Conservation (phyloP, 805 yeast species). For the Saccharomycopsis fibuligera region DNA sequence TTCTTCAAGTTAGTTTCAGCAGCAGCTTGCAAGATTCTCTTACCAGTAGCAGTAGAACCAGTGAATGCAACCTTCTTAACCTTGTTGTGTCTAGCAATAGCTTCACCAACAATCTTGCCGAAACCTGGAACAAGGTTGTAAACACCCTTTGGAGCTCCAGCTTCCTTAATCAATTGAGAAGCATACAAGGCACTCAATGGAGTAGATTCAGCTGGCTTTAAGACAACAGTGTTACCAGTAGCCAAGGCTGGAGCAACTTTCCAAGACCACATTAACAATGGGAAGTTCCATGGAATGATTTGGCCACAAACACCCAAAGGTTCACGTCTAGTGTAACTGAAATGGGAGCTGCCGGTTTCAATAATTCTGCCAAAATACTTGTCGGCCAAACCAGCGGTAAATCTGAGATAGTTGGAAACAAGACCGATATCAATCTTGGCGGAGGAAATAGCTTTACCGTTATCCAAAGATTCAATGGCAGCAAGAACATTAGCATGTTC, state of each 20-base stretch:
- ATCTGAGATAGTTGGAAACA: slow-evolving; percentile 58
- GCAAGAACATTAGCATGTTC: slow-evolving; percentile 57
- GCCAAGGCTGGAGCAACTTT: slow-evolving; percentile 74
- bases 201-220: slow-evolving; percentile 74
- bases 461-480: slow-evolving; percentile 65
- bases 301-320: slow-evolving; percentile 82
- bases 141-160: slow-evolving; percentile 72
- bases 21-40: slow-evolving; percentile 60
- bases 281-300: slow-evolving; percentile 84
- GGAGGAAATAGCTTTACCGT: slow-evolving; percentile 66
- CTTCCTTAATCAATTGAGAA: slow-evolving; percentile 55
- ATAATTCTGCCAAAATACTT: slow-evolving; percentile 59
- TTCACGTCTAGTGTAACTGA: slow-evolving; percentile 62
- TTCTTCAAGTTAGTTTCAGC: slow-evolving; percentile 68
- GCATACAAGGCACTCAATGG: slow-evolving; percentile 66
- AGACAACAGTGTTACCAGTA: slow-evolving; percentile 66
- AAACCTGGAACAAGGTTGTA: slow-evolving; percentile 69
- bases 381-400: slow-evolving; percentile 70
- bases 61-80: slow-evolving; percentile 76
- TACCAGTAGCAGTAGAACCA: slow-evolving; percentile 76
- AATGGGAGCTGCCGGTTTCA: slow-evolving; percentile 56
- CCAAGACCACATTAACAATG: slow-evolving; percentile 74
- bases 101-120: slow-evolving; percentile 67
- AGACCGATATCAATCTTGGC: slow-evolving; percentile 65
- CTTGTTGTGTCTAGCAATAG: slow-evolving; percentile 60